Evolutionary conservation across 306 rosid species (phyloP), one percentile per base, ranked within the genome.

Genomic region (Elaeagnus macrophylla): DNA sequence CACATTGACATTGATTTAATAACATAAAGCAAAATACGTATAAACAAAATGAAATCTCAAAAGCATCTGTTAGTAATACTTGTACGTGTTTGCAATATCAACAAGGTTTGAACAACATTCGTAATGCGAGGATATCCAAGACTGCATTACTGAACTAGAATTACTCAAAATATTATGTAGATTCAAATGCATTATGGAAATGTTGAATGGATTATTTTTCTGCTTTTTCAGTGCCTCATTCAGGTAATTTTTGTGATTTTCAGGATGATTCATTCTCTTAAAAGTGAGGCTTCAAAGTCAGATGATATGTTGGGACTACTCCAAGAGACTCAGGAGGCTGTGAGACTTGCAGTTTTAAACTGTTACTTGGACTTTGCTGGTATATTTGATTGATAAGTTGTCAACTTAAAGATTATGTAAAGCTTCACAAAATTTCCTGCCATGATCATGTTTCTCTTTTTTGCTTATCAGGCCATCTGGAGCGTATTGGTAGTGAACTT

Each of bases 281-380:
- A 70, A 65, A 93, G 64, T 43, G 95, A 93, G 72, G 99, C 99
- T 46, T 57, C 73, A n/a, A 93, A 79, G 74, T 87, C 95, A 5
- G 95, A 93, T 72, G 96, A 93, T 64, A 77, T 76, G 72, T 84
- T 77, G 77, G 59, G 68, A 47, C 96, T 77, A 62, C 83, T 84
- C 71, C 96, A 93, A 77, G 99, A 93, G 65, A 83, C 76, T 60
- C 96, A 93, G 69, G 99, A 87, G 73, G 84, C 99, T 79, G 83
- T 82, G 70, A 80, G 99, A 80, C 85, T 93, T 56, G 95, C 96
- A 59, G 82, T 82, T 84, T 79, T 93, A 67, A 93, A 87, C 76
- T 78, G 95, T 67, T 84, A 87, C 81, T 78, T 93, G 64, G 94
- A 93, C 77, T 87, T 93, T 77, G 94, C 99, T 64, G 99, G 99